Evolutionary conservation across 78 protist species (phyloP), one percentile per base, ranked within the genome.

Genomic region (Cavenderia fasciculata): DNA sequence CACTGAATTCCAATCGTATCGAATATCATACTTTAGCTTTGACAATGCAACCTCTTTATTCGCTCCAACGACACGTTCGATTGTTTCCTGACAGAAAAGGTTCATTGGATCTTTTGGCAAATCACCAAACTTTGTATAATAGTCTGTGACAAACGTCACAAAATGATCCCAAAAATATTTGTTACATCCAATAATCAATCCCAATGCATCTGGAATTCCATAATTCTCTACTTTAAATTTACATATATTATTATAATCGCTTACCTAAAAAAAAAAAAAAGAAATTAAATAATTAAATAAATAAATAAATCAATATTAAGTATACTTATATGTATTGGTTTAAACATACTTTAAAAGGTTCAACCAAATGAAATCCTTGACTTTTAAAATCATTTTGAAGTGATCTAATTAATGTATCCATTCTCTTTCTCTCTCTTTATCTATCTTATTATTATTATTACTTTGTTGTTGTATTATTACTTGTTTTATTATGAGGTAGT

Each of bases 71-170:
- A 87, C 75, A 4, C 40, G 21, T 38, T 70, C 93, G 25, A 87
- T 76, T 0, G 93, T 71, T 23, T 75, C 86, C 6, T 41, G 46
- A 33, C 74, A 63, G 74, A 87, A 87, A 18, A 69, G 44, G 27
- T 87, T 76, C 85, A 87, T 76, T 33, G 93, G 93, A 65, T 87
- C 85, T 21, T 87, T 87, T 38, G 86, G 85, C 19, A 74, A 49
- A 11, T 18, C 7, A 40, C 40, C 69, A 8, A 65, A 46, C 18
- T 25, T 44, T 31, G 29, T 23, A 16, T 74, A 49, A 16, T 52
- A 87, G n/a, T 47, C 7, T n/a, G 18, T 38, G n/a, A n/a, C n/a
- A n/a, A n/a, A n/a, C n/a, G n/a, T n/a, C n/a, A n/a, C n/a, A 74
- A 87, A 87, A 31, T 87, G 74, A 19, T 33, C 34, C 93, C 93